Conservation (phyloP, 2,329 filamentous ascomycete species). For the Neopestalotiopsis clavispora region DNA sequence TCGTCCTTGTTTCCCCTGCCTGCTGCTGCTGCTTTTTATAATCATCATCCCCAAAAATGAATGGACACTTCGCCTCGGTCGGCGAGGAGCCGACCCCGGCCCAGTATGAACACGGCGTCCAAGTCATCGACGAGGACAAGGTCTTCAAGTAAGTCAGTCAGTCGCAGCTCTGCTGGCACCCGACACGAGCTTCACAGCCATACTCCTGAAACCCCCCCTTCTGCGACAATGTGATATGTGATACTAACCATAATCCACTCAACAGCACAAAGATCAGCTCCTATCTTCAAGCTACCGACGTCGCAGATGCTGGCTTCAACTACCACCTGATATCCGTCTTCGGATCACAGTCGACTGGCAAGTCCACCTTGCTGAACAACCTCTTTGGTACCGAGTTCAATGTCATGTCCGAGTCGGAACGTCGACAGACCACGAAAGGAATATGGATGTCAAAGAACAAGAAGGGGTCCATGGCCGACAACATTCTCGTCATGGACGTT, state of each 20-base stretch:
- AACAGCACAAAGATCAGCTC: slow-evolving; percentile 74
- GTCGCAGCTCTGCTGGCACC: slow-evolving; percentile 35
- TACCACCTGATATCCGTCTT: slow-evolving; percentile 99
- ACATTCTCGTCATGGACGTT: slow-evolving; percentile 99
- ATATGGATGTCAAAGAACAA: slow-evolving; percentile 99
- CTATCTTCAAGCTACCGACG: slow-evolving; percentile 80
- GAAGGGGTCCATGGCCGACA: slow-evolving; percentile 82
- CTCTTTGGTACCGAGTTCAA: slow-evolving; percentile 96
- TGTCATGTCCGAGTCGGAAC: slow-evolving; percentile 94
- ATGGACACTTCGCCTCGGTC: slow-evolving; percentile 80
- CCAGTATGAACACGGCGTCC: slow-evolving; percentile 90
- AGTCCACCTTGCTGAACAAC: slow-evolving; percentile 94
- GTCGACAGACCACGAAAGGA: slow-evolving; percentile 96
- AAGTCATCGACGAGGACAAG: slow-evolving; percentile 96
- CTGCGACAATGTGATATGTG: not conserved
- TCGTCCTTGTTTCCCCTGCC: slow-evolving; percentile 11
- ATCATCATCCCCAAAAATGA: slow-evolving; percentile 54
- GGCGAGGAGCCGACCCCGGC: slow-evolving; percentile 67
- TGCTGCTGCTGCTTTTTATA: slow-evolving; percentile 14
- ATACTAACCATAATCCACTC: slow-evolving; percentile 22
- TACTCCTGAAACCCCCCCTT: too few relatives aligned
- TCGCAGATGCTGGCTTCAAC: slow-evolving; percentile 93
- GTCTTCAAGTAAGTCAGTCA: slow-evolving; percentile 93
- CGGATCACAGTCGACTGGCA: slow-evolving; percentile 96
- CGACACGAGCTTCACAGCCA: not conserved